Evolutionary conservation across 805 yeast species (phyloP).

Genomic region (Sungouiozyma ichnusensis): DNA sequence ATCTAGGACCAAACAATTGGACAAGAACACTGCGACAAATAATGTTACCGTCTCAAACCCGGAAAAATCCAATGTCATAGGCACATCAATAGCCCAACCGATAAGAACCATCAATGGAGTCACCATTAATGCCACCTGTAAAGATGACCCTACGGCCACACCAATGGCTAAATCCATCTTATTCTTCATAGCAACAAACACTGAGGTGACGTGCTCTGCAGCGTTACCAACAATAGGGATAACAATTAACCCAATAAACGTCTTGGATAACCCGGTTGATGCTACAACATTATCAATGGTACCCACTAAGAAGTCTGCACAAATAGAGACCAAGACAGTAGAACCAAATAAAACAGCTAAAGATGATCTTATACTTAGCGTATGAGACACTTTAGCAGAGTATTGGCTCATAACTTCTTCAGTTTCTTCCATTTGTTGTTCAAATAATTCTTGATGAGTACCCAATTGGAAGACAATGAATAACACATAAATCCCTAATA

Average conservation of each 20-base stretch:
- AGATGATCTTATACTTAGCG: constrained; percentile 45
- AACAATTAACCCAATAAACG: constrained; percentile 86
- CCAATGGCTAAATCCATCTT: constrained; percentile 97
- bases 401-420: constrained; percentile 25
- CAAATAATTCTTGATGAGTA: constrained; percentile 74
- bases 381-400: constrained; percentile 15
- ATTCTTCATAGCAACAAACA: constrained; percentile 87
- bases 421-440: constrained; percentile 36
- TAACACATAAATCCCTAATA: constrained; percentile 65
- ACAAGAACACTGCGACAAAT: constrained; percentile 80
- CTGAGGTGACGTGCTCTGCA: constrained; percentile 96
- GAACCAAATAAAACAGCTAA: constrained; percentile 44
- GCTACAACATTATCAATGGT: constrained; percentile 85
- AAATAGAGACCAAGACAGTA: constrained; percentile 72
- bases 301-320: constrained; percentile 91
- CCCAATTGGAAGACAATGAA: constrained; percentile 81
- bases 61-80: constrained; percentile 86
- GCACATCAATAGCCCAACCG: constrained; percentile 88
- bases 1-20: constrained; percentile 79
- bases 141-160: constrained; percentile 91
- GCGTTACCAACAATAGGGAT: constrained; percentile 98
- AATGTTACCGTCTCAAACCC: constrained; percentile 89
- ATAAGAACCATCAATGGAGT: constrained; percentile 90
- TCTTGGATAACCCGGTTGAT: constrained; percentile 78
- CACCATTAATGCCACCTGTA: constrained; percentile 90